Percentiles rank a stretch among this genome's conserved stretches.
phyloP scores from a whole-genome alignment of 225 moss, liverwort and hornwort genomes.

The Climacium dendroides region DNA sequence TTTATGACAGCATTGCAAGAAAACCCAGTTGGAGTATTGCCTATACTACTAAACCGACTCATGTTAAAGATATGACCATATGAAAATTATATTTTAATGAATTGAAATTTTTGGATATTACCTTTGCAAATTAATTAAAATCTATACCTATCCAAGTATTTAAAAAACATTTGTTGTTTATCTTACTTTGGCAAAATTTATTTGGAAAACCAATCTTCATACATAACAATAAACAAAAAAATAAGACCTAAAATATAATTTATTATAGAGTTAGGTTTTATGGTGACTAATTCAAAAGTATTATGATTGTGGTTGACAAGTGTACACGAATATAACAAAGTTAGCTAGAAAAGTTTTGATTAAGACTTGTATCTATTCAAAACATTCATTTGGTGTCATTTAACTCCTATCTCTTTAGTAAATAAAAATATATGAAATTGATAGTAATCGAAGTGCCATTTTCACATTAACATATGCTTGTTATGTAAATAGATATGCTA shows the following conservation, averaged over 20 bases:
- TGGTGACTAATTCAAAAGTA: not conserved
- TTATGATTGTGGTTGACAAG: accelerated
- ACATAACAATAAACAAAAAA: not conserved
- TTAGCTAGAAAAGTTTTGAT: not conserved
- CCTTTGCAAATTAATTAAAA: not conserved
- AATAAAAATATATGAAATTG: not conserved
- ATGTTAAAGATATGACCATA: not conserved
- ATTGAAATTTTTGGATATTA: not conserved
- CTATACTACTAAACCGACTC: not conserved
- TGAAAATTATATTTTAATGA: accelerated
- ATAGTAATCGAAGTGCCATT: too few species aligned
- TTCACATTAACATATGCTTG: not conserved
- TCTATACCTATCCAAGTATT: accelerated
- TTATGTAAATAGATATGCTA: not conserved
- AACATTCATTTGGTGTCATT: not conserved
- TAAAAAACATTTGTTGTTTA: not conserved
- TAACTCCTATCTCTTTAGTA: not conserved
- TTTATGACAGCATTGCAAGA: accelerated
- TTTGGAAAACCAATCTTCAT: not conserved
- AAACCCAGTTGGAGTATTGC: accelerated
- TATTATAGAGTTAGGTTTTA: not conserved
- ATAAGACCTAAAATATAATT: not conserved
- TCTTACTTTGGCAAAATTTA: not conserved
- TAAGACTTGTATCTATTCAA: not conserved
- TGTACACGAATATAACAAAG: not conserved